Conservation (phyloP, 495 filamentous ascomycete species). For the Aspergillus affinis region DNA sequence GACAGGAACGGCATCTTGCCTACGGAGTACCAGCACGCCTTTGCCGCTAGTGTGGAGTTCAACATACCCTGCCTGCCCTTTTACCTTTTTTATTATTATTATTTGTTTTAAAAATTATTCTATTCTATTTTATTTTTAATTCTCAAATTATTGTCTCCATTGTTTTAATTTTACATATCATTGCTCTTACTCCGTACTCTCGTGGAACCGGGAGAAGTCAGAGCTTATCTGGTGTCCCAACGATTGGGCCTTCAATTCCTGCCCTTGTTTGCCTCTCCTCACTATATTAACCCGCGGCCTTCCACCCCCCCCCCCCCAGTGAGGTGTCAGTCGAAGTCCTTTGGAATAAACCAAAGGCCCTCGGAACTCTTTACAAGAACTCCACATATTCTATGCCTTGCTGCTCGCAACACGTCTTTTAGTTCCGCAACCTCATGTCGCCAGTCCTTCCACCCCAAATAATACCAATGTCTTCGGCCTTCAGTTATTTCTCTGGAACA, state of each 20-base stretch:
- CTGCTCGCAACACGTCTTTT: not conserved
- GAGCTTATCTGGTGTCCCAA: slow-evolving; percentile 21
- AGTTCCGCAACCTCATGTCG: slow-evolving; percentile 31
- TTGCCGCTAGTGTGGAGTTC: slow-evolving; percentile 11
- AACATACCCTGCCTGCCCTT: slow-evolving; percentile 11
- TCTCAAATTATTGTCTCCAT: not conserved
- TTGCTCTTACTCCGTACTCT: slow-evolving; percentile 6
- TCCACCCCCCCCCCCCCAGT: not conserved
- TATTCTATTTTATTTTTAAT: not conserved
- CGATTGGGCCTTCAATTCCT: slow-evolving; percentile 16
- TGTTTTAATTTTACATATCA: not conserved
- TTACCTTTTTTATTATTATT: not conserved
- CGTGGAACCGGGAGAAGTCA: slow-evolving; percentile 15
- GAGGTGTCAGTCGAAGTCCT: slow-evolving; percentile 2
- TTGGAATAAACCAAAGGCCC: not conserved
- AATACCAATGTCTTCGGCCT: slow-evolving; percentile 34
- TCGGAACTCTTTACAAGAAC: not conserved
- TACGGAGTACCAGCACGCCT: slow-evolving; percentile 1
- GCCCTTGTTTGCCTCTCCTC: slow-evolving; percentile 8
- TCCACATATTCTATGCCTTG: not conserved
- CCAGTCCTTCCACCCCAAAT: slow-evolving; percentile 33
- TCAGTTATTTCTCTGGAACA: slow-evolving; percentile 36
- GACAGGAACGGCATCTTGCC: slow-evolving; percentile 6
- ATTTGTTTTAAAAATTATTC: not conserved
- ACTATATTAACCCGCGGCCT: slow-evolving; percentile 7